phyloP scores from a whole-genome alignment of 176 grass and related monocot genomes.

The Oryza meridionalis region DNA sequence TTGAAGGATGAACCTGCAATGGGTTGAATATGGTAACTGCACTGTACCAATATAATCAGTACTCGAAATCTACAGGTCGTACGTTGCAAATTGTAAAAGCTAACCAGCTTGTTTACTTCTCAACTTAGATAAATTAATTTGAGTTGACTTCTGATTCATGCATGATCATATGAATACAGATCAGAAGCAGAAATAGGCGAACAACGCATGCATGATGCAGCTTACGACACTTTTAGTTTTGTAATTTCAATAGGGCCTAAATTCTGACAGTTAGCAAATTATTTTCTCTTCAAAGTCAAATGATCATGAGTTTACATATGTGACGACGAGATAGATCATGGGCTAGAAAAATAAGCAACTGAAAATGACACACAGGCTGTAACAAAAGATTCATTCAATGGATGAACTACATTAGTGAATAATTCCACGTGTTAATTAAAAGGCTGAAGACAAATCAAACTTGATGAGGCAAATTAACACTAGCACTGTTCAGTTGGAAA shows the following conservation, averaged over 20 bases:
- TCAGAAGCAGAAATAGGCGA: constrained; percentile 30
- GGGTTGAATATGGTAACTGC: constrained; percentile 36
- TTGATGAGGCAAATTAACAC: neutral
- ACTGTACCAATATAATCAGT: constrained; percentile 15
- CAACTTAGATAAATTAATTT: constrained; percentile 9
- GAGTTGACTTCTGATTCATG: constrained; percentile 43
- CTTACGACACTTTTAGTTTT: neutral
- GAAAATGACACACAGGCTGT: neutral
- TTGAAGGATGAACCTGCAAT: constrained; percentile 35
- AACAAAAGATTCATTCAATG: neutral
- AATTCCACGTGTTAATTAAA: neutral
- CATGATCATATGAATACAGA: constrained; percentile 26
- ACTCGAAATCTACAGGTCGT: constrained; percentile 11
- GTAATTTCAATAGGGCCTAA: constrained; percentile 1
- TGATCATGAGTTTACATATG: constrained; percentile 10
- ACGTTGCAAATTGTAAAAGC: constrained; percentile 18
- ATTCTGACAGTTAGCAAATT: constrained; percentile 26
- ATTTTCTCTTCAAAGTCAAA: constrained; percentile 39
- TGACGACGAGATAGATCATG: constrained; percentile 2
- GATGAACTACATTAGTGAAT: constrained; percentile 4
- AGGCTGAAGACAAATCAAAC: constrained; percentile 15
- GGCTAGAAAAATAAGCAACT: neutral
- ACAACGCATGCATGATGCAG: constrained; percentile 16
- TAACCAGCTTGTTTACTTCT: constrained; percentile 32
- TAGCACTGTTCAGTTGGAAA: constrained; percentile 15